Percentiles rank a stretch among this genome's conserved stretches.
Conservation (phyloP, 257 asterid species). For the Solanum okadae region DNA sequence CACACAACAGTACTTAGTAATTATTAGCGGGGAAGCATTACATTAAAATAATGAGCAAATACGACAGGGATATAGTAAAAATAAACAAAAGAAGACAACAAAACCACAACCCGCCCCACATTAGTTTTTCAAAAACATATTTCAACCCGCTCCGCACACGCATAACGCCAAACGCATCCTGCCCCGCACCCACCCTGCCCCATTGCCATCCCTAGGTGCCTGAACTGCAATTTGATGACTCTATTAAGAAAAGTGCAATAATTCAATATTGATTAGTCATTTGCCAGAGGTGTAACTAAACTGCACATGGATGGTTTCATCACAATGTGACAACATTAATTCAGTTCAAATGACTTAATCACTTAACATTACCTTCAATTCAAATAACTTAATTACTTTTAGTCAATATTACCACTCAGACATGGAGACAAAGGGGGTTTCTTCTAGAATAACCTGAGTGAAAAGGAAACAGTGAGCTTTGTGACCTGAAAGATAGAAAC, state of each 20-base stretch:
- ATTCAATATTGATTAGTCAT: conserved; percentile 13
- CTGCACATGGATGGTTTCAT: conserved; percentile 74
- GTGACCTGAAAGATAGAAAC: neutral
- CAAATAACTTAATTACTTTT: conserved; percentile 14
- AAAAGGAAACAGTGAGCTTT: neutral
- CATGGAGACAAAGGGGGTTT: neutral
- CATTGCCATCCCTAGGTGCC: conserved; percentile 19
- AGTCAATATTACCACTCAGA: conserved; percentile 5
- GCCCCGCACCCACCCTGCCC: neutral
- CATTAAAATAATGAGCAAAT: neutral
- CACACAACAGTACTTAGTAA: neutral
- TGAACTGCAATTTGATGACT: conserved; percentile 37
- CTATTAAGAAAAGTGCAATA: conserved; percentile 17
- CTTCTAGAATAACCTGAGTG: neutral
- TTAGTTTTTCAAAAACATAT: neutral
- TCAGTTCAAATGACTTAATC: conserved; percentile 10
- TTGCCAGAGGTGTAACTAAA: conserved; percentile 41
- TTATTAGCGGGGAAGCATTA: neutral
- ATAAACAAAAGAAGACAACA: neutral
- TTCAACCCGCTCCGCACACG: neutral
- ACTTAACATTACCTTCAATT: conserved; percentile 15
- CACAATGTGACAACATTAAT: conserved; percentile 29
- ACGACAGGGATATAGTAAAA: neutral
- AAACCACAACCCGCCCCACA: neutral
- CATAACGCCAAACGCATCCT: neutral